These are phyloP conservation scores for Biscutella auriculata DNA, from an alignment of 441 rosid genomes.

Conservation along the genomic window DNA sequence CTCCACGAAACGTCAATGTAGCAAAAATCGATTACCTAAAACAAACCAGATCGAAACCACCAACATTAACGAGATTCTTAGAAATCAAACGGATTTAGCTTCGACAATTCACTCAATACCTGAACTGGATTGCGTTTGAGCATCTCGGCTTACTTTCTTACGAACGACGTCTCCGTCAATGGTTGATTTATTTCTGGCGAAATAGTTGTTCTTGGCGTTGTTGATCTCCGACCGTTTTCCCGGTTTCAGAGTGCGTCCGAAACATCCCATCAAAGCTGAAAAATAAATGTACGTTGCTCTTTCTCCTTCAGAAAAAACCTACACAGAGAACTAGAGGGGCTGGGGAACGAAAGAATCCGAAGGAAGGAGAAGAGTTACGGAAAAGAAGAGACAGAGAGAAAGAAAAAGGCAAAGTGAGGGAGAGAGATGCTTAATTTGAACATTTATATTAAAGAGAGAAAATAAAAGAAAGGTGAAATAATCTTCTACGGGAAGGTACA, in stretches of 20 bases:
- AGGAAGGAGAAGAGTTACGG: slow-evolving; percentile 8
- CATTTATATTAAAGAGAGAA: neutral
- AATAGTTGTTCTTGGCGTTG: slow-evolving; percentile 3
- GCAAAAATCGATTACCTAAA: neutral
- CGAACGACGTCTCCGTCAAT: neutral
- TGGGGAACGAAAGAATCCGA: neutral
- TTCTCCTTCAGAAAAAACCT: neutral
- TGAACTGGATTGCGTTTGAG: slow-evolving; percentile 25
- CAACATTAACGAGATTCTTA: neutral
- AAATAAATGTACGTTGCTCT: neutral
- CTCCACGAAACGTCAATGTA: neutral
- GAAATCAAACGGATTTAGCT: neutral
- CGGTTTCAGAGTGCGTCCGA: slow-evolving; percentile 31
- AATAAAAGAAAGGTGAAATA: neutral
- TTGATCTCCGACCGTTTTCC: slow-evolving; percentile 27
- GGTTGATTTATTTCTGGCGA: neutral
- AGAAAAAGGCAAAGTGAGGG: neutral
- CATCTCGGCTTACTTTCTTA: slow-evolving; percentile 19
- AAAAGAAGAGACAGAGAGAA: neutral
- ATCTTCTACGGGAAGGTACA: slow-evolving; percentile 3
- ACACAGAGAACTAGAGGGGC: neutral
- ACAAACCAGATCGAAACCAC: neutral
- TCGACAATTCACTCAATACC: slow-evolving; percentile 21
- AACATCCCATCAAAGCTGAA: slow-evolving; percentile 43
- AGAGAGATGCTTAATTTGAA: slow-evolving; percentile 10